A percentile compares a stretch with the other conserved stretches of the same genome.
Evolutionary conservation across 2,329 filamentous ascomycete genomes (phyloP).

Genomic region (Talaromyces sp.): DNA sequence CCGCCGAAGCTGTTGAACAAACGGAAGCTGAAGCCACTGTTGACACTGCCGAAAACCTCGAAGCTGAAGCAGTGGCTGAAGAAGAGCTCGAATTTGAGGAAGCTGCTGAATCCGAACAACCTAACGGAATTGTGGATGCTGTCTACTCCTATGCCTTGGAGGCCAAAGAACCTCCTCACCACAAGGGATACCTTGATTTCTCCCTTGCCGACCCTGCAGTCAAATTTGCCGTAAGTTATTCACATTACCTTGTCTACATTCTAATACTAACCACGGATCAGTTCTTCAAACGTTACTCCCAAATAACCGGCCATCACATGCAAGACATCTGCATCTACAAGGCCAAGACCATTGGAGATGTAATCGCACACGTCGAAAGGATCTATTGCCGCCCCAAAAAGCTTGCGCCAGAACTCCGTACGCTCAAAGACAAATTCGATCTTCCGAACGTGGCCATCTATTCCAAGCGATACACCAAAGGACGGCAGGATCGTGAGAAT

Average conservation of each 20-base stretch:
- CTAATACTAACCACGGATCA: conserved; percentile 36
- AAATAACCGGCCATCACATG: conserved; percentile 74
- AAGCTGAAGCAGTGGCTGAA: not conserved
- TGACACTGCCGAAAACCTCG: not conserved
- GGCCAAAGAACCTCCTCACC: conserved; percentile 20
- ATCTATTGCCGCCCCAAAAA: conserved; percentile 47
- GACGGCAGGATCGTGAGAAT: conserved; percentile 67
- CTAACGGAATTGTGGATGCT: not conserved
- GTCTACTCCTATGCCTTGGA: conserved; percentile 5
- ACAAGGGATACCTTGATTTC: conserved; percentile 57
- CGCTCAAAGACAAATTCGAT: conserved; percentile 50
- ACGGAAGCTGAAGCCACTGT: not conserved
- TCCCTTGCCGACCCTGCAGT: conserved; percentile 56
- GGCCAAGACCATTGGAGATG: conserved; percentile 52
- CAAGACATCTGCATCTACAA: conserved; percentile 65
- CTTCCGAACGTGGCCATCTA: conserved; percentile 70
- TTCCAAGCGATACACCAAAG: conserved; percentile 61
- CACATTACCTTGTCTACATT: not conserved
- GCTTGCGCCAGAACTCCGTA: conserved; percentile 47
- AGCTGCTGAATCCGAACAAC: not conserved
- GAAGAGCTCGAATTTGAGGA: not conserved
- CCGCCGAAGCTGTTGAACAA: not conserved
- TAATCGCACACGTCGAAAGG: conserved; percentile 52
- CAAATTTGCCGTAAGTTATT: conserved; percentile 70
- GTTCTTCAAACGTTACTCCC: conserved; percentile 76